Percentiles rank a stretch among this genome's conserved stretches.
phyloP scores from a whole-genome alignment of 2,329 filamentous ascomycete genomes.

The Niveomyces coronatus region DNA sequence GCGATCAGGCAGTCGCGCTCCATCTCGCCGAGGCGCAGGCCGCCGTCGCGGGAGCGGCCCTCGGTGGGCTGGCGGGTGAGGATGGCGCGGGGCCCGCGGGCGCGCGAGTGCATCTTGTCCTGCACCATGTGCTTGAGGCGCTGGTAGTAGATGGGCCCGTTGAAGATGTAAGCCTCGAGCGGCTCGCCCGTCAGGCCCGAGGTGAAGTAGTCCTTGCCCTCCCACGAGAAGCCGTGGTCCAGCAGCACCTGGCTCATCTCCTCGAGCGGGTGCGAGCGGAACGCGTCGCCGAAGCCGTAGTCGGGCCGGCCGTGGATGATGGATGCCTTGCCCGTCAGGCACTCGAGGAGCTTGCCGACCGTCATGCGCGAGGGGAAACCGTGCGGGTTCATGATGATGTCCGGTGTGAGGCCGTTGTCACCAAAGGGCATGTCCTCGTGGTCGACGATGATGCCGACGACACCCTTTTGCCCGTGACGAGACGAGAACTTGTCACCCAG shows the following conservation, averaged over 20 bases:
- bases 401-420: slow-evolving; percentile 80
- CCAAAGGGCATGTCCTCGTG: slow-evolving; percentile 97
- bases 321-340: slow-evolving; percentile 87
- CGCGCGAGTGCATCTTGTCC: slow-evolving; percentile 97
- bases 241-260: slow-evolving; percentile 83
- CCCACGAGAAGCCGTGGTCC: slow-evolving; percentile 85
- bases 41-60: slow-evolving; percentile 85
- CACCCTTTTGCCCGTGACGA: slow-evolving; percentile 95
- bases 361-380: slow-evolving; percentile 99
- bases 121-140: slow-evolving; percentile 99
- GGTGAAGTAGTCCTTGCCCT: slow-evolving; percentile 94
- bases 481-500: slow-evolving; percentile 98
- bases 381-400: slow-evolving; percentile 99
- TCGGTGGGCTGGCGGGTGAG: slow-evolving; percentile 93
- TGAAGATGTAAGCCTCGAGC: slow-evolving; percentile 93
- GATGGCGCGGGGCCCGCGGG: slow-evolving; percentile 81
- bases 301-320: slow-evolving; percentile 76
- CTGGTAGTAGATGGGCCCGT: slow-evolving; percentile 98
- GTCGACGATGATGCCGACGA: slow-evolving; percentile 91
- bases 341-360: slow-evolving; percentile 93
- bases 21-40: slow-evolving; percentile 93
- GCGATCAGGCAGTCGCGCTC: slow-evolving; percentile 96
- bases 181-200: slow-evolving; percentile 91
- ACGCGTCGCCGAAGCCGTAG: slow-evolving; percentile 70
- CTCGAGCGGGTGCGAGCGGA: slow-evolving; percentile 77